A percentile compares a stretch with the other conserved stretches of the same genome.
Evolutionary conservation across 441 rosid genomes (phyloP).

Genomic region (Geranium incanum): DNA sequence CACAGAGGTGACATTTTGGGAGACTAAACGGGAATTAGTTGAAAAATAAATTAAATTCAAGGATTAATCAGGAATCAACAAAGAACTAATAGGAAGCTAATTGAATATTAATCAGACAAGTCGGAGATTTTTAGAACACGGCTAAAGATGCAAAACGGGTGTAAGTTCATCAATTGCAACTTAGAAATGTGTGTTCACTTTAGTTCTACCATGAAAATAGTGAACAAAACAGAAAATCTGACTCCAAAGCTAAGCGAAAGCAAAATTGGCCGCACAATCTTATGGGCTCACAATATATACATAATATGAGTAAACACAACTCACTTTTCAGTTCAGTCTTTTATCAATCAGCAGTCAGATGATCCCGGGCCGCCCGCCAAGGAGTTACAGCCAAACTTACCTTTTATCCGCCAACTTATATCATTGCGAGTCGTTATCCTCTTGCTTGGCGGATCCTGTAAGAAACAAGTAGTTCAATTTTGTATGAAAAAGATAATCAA

Average conservation of each 20-base stretch:
- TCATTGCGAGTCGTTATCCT: background rate
- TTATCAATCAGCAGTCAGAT: background rate
- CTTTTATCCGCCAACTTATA: background rate
- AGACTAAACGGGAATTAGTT: too few species aligned
- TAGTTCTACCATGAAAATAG: background rate
- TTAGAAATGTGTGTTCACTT: too few species aligned
- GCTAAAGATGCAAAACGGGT: background rate
- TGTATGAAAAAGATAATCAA: background rate
- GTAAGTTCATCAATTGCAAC: background rate
- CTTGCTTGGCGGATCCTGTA: background rate
- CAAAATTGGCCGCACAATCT: constrained; percentile 33
- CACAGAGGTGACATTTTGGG: background rate
- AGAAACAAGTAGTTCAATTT: background rate
- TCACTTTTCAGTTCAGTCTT: background rate
- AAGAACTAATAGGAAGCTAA: too few species aligned
- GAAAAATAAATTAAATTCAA: too few species aligned
- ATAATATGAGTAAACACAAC: background rate
- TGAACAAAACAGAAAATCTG: background rate
- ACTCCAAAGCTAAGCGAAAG: background rate
- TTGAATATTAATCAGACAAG: too few species aligned
- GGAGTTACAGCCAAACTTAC: background rate
- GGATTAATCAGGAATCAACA: too few species aligned
- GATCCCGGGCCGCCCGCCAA: background rate
- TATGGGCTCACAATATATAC: constrained; percentile 27
- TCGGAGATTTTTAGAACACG: background rate